Percentiles rank a stretch among this genome's conserved stretches.
phyloP scores from a whole-genome alignment of 2,329 filamentous ascomycete genomes.

The Chrysoporthe puriensis region DNA sequence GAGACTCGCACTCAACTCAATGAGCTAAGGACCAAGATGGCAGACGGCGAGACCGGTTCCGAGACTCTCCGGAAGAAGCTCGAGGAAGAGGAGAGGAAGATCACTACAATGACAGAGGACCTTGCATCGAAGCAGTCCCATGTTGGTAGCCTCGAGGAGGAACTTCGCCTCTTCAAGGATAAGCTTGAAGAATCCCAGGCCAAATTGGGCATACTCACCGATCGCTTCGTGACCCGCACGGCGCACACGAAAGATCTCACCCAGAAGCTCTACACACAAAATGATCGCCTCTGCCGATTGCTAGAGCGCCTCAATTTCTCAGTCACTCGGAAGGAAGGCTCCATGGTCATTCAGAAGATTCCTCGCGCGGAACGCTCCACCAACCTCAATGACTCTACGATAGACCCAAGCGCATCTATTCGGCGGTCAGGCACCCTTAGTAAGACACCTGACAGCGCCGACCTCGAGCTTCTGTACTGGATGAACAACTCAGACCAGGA shows the following conservation, averaged over 20 bases:
- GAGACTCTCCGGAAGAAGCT: constrained; percentile 76
- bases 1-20: constrained; percentile 72
- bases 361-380: constrained; percentile 62
- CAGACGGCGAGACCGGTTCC: constrained; percentile 82
- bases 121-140: constrained; percentile 77
- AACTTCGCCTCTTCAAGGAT: constrained; percentile 69
- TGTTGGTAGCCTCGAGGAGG: constrained; percentile 75
- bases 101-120: constrained; percentile 68
- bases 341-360: constrained; percentile 75
- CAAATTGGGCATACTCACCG: constrained; percentile 54
- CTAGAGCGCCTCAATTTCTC: constrained; percentile 87
- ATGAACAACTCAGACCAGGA: constrained; percentile 73
- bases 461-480: constrained; percentile 82
- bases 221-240: constrained; percentile 70
- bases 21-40: constrained; percentile 70
- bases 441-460: constrained; percentile 63
- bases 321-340: constrained; percentile 72
- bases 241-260: constrained; percentile 81
- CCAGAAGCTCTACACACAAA: constrained; percentile 79
- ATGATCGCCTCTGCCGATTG: constrained; percentile 80
- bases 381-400: constrained; percentile 60
- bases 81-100: constrained; percentile 74
- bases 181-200: constrained; percentile 61
- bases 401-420: constrained; percentile 55
- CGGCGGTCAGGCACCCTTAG: constrained; percentile 57